These are phyloP conservation scores for Chamaecyparis obtusa DNA, from an alignment of 75 land plant species.

Conservation along the genomic window DNA sequence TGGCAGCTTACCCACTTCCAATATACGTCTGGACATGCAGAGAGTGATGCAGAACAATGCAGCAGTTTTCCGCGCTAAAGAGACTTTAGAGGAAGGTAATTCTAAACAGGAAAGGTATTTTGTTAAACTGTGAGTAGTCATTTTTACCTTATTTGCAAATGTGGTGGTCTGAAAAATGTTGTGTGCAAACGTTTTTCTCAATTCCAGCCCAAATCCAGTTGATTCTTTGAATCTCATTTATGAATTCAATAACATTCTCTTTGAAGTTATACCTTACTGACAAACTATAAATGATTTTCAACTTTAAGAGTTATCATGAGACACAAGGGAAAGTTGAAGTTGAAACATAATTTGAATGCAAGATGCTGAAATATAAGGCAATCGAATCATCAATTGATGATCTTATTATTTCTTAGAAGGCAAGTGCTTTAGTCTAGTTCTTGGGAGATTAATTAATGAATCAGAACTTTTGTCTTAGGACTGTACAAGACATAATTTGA, in stretches of 20 bases:
- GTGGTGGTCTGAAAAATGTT: background rate
- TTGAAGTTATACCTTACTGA: background rate
- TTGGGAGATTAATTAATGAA: background rate
- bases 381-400: background rate
- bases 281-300: background rate
- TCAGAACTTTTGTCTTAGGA: background rate
- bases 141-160: background rate
- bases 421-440: background rate
- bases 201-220: background rate
- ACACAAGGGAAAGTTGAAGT: background rate
- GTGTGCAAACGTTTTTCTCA: background rate
- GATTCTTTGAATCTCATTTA: background rate
- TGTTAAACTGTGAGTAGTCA: background rate
- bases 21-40: constrained; percentile 92
- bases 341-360: background rate
- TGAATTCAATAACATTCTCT: background rate
- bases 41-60: constrained; percentile 96
- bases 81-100: constrained; percentile 93
- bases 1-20: constrained; percentile 84
- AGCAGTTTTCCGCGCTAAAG: constrained; percentile 93
- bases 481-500: no score
- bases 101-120: background rate
- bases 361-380: background rate
- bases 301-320: background rate
- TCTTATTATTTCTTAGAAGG: background rate